Evolutionary conservation across 2,329 filamentous ascomycete genomes (phyloP), one percentile per base, ranked within the genome.

Genomic region (Aspergillus sp.): DNA sequence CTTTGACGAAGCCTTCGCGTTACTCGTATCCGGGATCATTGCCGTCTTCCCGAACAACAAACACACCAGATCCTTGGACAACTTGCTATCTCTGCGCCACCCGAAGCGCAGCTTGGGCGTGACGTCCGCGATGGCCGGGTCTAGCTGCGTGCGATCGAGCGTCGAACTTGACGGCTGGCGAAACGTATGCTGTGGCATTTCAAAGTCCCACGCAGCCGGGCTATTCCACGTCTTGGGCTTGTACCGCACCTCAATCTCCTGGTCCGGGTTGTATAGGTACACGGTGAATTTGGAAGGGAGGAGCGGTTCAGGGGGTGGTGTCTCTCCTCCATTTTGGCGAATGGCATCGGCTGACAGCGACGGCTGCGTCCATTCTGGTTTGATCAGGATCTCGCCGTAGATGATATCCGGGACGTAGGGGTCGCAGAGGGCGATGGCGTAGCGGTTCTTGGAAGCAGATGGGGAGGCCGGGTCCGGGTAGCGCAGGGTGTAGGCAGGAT

Each of bases 241-340:
- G 53, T 72, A 63, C 57, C 78, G 82, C 33, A 97, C 78, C 1
- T 74, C 58, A 19, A 97, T 74, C 57, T 85, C 78, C 66, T 93
- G 88, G 64, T 97, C 91, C 0, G 93, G 93, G 63, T 95, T 93
- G 74, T 96, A 97, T 3, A 98, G 81, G 58, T 91, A 85, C 35
- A 97, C 77, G n/a, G 78, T 76, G 65, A 97, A 95, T 45, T 80
- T 75, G 47, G 83, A 82, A 0, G 91, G 90, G 29, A 88, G 78
- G 32, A 87, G 75, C 7, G 90, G 85, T 49, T 85, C 78, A 1
- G 85, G 83, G 10, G 78, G 79, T 26, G 78, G 82, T 3, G 78
- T 72, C 1, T 81, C 70, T 10, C 83, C 85, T 50, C 82, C 83
- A 60, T 85, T 78, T 50, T 68, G 77, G 51, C 88, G 81, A 47